Conservation (phyloP, 2,329 filamentous ascomycete genomes). For the Decorospora gaudefroyi region DNA sequence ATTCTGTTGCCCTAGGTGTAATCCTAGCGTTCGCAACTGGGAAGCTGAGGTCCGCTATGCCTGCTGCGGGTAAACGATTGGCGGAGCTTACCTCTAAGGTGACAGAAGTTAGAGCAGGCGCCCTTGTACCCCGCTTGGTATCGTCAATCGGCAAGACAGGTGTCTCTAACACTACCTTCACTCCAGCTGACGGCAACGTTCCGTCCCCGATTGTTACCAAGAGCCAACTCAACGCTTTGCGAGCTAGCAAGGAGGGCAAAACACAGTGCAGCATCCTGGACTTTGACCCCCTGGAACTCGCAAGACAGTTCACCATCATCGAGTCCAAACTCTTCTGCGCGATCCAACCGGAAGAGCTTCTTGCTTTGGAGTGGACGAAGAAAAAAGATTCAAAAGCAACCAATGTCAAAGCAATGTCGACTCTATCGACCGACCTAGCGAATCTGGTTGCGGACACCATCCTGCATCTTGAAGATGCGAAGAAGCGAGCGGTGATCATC, state of each 20-base stretch:
- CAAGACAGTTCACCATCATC: conserved; percentile 88
- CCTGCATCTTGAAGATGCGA: conserved; percentile 82
- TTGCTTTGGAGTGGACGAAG: conserved; percentile 94
- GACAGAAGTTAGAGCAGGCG: conserved; percentile 66
- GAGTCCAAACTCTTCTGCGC: conserved; percentile 90
- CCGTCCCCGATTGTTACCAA: conserved; percentile 73
- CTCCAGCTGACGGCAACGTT: conserved; percentile 71
- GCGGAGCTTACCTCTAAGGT: conserved; percentile 80
- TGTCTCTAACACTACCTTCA: conserved; percentile 71
- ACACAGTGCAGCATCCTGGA: conserved; percentile 76
- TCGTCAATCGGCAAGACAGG: conserved; percentile 89
- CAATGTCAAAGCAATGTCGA: conserved; percentile 93
- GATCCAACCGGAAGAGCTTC: conserved; percentile 87
- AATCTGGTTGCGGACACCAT: conserved; percentile 94
- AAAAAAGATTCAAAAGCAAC: conserved; percentile 76
- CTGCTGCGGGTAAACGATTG: conserved; percentile 78
- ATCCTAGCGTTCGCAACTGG: conserved; percentile 81
- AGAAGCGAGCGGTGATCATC: conserved; percentile 86
- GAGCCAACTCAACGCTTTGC: conserved; percentile 73
- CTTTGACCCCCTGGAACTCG: conserved; percentile 88
- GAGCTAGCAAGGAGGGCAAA: conserved; percentile 74
- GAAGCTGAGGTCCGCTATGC: conserved; percentile 69
- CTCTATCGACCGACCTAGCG: conserved; percentile 86
- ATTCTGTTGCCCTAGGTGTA: conserved; percentile 72
- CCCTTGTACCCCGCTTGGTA: conserved; percentile 78